A percentile compares a stretch with the other conserved stretches of the same genome.
Conservation (phyloP, 1,284 basidiomycete species). For the Inonotus obliquus region DNA sequence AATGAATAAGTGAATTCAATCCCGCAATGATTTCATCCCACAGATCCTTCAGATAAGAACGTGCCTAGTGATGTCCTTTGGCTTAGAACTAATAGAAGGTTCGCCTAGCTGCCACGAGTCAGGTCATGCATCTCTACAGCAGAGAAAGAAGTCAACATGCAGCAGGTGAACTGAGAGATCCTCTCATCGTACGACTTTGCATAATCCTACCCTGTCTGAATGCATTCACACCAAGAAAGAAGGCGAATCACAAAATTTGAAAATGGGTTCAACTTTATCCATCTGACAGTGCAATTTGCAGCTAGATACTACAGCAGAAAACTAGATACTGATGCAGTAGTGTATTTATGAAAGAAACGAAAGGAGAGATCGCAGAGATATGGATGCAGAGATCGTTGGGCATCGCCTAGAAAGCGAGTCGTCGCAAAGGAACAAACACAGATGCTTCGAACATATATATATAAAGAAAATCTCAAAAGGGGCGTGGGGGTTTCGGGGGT, state of each 20-base stretch:
- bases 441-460: not conserved
- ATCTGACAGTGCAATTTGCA: slow-evolving; percentile 6
- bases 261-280: not conserved
- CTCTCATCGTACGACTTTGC: not conserved
- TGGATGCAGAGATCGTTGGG: slow-evolving; percentile 8
- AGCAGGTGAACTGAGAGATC: no score
- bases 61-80: not conserved
- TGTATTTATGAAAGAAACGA: slow-evolving; percentile 1
- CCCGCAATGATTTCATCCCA: not conserved
- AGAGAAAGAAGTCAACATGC: no score
- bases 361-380: slow-evolving; percentile 2
- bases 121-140: not conserved
- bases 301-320: slow-evolving; percentile 10
- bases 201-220: not conserved
- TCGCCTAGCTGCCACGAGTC: not conserved
- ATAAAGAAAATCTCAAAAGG: not conserved
- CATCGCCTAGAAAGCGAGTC: not conserved
- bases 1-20: not conserved
- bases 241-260: not conserved
- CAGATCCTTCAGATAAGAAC: not conserved
- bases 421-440: slow-evolving; percentile 7
- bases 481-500: not conserved
- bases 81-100: not conserved
- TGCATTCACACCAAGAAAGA: not conserved
- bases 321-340: slow-evolving; percentile 15